Base-by-base conservation (phyloP, 208 protist genomes). In the Leishmania tarentolae region DNA sequence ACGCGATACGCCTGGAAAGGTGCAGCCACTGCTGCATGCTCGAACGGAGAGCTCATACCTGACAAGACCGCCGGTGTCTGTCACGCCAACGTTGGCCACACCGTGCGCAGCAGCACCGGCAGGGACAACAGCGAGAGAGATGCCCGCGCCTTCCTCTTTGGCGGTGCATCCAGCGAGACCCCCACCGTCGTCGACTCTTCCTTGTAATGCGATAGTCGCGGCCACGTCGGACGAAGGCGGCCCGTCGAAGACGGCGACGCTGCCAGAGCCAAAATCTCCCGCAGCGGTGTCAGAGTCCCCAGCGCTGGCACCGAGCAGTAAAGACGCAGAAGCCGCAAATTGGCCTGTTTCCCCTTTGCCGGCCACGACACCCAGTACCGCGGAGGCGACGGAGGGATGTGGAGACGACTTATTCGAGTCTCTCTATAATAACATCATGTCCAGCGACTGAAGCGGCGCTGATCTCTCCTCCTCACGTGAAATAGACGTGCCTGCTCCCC, bases 361-460 rank as follows among this genome's bases (percentile, higher is more conserved):
- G 31, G 35, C 72, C 40, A 13, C 52, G 47, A 42, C 31, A 35
- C 28, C 50, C 8, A 61, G 47, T 31, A 61, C 47, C 13, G 31
- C 72, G 19, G 24, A 57, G 50, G 31, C 52, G 0, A 15, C 31
- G 19, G 74, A 68, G 56, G 37, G 74, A 31, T 52, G 40, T 28
- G 56, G 65, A 6, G 83, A 89, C 50, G 89, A 92, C 75, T 68
- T 90, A 59, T 92, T 92, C 61, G 87, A 90, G 59, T 77, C 84
- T 44, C 78, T 92, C 31, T 92, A 92, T 79, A 71, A 92, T 74
- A 79, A 89, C 75, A 92, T 92, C 37, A 92, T 92, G 86, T 83
- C 76, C 44, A 76, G 57, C 28, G 83, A 78, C 37, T 84, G 65
- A 86, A 0, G 74, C 11, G n/a, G n/a, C 24, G 19, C 31, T 46